A percentile compares a stretch with the other conserved stretches of the same genome.
phyloP scores from a whole-genome alignment of 306 rosid species.

The Begonia loranthoides region DNA sequence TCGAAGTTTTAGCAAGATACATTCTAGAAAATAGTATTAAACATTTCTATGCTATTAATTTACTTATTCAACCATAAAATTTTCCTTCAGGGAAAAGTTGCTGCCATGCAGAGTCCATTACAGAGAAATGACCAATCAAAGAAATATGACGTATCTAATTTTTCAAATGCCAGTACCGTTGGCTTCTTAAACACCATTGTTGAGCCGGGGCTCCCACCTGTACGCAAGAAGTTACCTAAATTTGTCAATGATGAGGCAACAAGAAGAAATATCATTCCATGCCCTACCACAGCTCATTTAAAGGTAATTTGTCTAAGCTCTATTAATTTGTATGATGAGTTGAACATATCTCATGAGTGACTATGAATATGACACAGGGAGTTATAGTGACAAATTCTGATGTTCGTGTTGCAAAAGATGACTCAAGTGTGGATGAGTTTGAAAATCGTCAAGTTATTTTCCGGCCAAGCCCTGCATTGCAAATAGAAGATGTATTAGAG shows the following conservation, averaged over 20 bases:
- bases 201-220: conserved; percentile 19
- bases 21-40: background rate
- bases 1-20: conserved; percentile 6
- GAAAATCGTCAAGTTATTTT: conserved; percentile 7
- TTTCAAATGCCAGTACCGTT: conserved; percentile 24
- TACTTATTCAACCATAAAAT: conserved; percentile 5
- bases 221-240: conserved; percentile 16
- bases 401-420: conserved; percentile 6
- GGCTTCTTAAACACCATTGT: conserved; percentile 18
- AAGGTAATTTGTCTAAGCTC: background rate
- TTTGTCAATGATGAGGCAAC: conserved; percentile 13
- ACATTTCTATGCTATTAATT: conserved; percentile 4
- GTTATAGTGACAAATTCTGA: conserved; percentile 10
- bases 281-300: conserved; percentile 5
- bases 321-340: conserved; percentile 8
- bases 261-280: conserved; percentile 9
- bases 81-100: conserved; percentile 37
- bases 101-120: conserved; percentile 22
- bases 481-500: conserved; percentile 1
- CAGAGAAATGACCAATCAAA: conserved; percentile 28
- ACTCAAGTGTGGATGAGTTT: conserved; percentile 2
- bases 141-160: conserved; percentile 18
- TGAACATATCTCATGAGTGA: conserved; percentile 16
- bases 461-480: conserved; percentile 3
- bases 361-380: conserved; percentile 8